Base-by-base conservation (phyloP, 306 rosid genomes). In the Trifolium repens region DNA sequence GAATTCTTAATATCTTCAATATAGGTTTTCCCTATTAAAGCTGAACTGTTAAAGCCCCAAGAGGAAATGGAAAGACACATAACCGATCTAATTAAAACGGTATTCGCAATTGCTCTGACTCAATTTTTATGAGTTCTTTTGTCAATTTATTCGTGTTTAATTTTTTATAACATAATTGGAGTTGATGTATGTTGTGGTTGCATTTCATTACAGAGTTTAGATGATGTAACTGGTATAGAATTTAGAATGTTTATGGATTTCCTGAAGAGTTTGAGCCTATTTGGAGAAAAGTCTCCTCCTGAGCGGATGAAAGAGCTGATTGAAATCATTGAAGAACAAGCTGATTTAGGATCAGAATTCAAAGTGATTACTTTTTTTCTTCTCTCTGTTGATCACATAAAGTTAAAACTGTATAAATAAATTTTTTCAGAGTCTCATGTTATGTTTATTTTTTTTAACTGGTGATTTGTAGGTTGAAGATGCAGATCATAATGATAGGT, bases 21-120 rank as follows among this genome's bases (percentile, higher is more conserved):
- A 72, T 80, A 94, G 99, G 96, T 94, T 71, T 92, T 94, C 71
- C 93, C 99, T 71, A 81, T 89, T 39, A 94, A 92, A 88, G 82
- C 84, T 46, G 99, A 94, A 84, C 88, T 94, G 58, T 73, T 94
- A 85, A 94, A 90, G 84, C 99, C 97, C 69, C 96, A 79, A 44
- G 97, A 92, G 79, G 97, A 92, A 84, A 94, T 92, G 99, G 97
- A 94, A 85, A 89, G 96, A 75, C 96, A 94, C 79, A 94, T 94
- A 78, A 94, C 99, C 69, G 96, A 94, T 83, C 85, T 94, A 78
- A 89, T 94, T 74, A 92, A 94, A 83, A 94, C 87, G 90, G 99
- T 91, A 62, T 79, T 9, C 30, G 19, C 62, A 67, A 49, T 83
- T 68, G 42, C 64, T 59, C 67, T 67, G 65, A 40, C 81, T 59